Base-by-base conservation (phyloP, 345 rosid genomes). In the Syzygium aromaticum region DNA sequence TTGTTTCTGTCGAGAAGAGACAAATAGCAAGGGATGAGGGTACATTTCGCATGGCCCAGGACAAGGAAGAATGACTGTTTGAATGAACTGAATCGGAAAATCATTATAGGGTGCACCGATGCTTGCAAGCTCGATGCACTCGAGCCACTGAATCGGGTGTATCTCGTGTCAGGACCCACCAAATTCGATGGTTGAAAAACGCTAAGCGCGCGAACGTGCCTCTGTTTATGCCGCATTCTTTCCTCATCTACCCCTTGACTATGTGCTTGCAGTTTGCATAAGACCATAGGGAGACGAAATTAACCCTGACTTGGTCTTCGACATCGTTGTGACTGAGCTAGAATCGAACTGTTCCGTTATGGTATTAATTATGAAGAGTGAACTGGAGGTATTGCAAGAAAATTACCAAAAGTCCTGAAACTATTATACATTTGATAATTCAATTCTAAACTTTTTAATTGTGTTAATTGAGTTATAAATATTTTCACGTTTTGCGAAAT, bases 171-270 rank as follows among this genome's bases (percentile, higher is more conserved):
- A 0, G 80, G 25, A 73, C 11, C 80, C 82, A 73, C 82, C 15
- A 9, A 19, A 33, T 73, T 73, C 49, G 6, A 73, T 1, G 8
- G 14, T 38, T 1, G 8, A 73, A 38, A 11, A 57, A 13, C 14
- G 0, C 63, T 10, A 56, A 4, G n/a, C n/a, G 5, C 13, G 1
- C 63, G 4, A 43, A 43, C 28, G 1, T 1, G n/a, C 63, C n/a
- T 57, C 25, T 6, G 25, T 67, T 67, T 33, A 33, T 38, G 40
- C 80, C 25, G 0, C 2, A 0, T 19, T 73, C 0, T 10, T 73
- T 9, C 46, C 23, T 14, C 25, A 30, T 33, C 14, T 21, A 33
- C 46, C 46, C 46, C 46, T 73, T 33, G 80, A 33, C 49, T 43
- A 67, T 8, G 7, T 33, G 80, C 25, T 33, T 33, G 13, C 49